Percentiles rank a stretch among this genome's conserved stretches.
Conservation (phyloP, 192 early-diverging fungal genomes). For the Spizellomyces sp. region DNA sequence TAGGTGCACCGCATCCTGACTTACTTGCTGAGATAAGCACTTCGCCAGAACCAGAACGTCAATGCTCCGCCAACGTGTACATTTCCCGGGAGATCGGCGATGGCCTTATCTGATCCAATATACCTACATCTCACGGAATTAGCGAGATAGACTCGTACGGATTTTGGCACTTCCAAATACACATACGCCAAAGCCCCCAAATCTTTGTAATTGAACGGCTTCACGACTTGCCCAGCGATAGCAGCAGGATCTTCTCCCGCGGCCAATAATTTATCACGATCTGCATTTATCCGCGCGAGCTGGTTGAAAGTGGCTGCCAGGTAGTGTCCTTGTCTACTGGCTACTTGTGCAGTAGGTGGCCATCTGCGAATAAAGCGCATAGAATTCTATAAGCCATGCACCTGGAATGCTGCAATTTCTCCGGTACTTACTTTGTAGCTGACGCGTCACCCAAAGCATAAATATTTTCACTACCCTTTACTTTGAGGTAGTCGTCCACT, state of each 20-base stretch:
- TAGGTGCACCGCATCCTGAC: constrained; percentile 24
- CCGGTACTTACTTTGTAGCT: constrained; percentile 64
- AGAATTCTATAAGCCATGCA: too few species aligned
- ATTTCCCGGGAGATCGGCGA: constrained; percentile 82
- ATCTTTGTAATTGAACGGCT: constrained; percentile 82
- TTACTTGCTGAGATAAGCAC: constrained; percentile 53
- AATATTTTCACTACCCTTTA: constrained; percentile 62
- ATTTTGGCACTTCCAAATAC: background rate
- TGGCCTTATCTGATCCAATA: constrained; percentile 92
- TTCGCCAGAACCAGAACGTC: constrained; percentile 57
- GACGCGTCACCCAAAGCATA: constrained; percentile 76
- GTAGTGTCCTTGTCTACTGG: constrained; percentile 86
- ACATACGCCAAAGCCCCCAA: constrained; percentile 77
- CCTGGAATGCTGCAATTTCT: too few species aligned
- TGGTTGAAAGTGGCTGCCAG: constrained; percentile 73
- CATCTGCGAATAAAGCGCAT: constrained; percentile 22
- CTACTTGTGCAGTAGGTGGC: constrained; percentile 84
- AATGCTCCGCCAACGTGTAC: constrained; percentile 50
- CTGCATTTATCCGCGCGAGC: constrained; percentile 44
- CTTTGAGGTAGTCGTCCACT: constrained; percentile 70
- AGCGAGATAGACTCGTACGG: background rate
- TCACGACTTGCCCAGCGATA: constrained; percentile 39
- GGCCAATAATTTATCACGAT: constrained; percentile 7
- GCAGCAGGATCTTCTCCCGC: constrained; percentile 16
- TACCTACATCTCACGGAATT: constrained; percentile 48